These are phyloP conservation scores for Malbranchea zuffiana DNA, from an alignment of 2,329 filamentous ascomycete species.

Conservation along the genomic window DNA sequence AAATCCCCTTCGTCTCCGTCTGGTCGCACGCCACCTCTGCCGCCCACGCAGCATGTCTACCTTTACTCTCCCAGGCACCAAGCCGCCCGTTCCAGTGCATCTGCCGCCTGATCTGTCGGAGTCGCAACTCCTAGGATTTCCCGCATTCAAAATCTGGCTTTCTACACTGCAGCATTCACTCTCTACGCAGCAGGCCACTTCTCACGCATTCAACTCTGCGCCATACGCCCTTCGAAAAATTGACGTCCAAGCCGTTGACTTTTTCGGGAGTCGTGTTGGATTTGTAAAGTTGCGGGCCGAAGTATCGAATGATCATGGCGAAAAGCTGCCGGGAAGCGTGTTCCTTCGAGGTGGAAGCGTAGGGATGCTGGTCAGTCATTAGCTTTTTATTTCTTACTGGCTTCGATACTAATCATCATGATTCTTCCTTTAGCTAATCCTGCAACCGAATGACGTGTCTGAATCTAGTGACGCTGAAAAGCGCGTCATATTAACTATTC, in stretches of 20 bases:
- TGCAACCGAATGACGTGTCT: slow-evolving; percentile 43
- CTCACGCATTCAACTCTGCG: slow-evolving; percentile 41
- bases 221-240: slow-evolving; percentile 44
- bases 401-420: neutral
- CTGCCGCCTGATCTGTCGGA: slow-evolving; percentile 35
- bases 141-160: slow-evolving; percentile 47
- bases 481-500: slow-evolving; percentile 44
- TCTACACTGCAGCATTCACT: slow-evolving; percentile 41
- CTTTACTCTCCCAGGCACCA: slow-evolving; percentile 30
- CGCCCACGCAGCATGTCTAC: slow-evolving; percentile 27
- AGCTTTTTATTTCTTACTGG: neutral
- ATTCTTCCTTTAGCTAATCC: slow-evolving; percentile 35
- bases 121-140: slow-evolving; percentile 40
- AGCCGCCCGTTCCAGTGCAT: slow-evolving; percentile 30
- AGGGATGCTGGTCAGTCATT: slow-evolving; percentile 41
- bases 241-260: slow-evolving; percentile 45
- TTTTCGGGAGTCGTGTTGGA: slow-evolving; percentile 42
- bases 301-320: slow-evolving; percentile 42
- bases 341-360: slow-evolving; percentile 50
- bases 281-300: slow-evolving; percentile 47
- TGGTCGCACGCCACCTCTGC: slow-evolving; percentile 1
- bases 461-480: slow-evolving; percentile 28
- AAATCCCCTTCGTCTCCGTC: neutral
- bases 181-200: slow-evolving; percentile 33
- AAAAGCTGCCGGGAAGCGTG: slow-evolving; percentile 45